These are phyloP conservation scores for Sarcocystis neurona DNA, from an alignment of 169 alveolate species.

Conservation along the genomic window DNA sequence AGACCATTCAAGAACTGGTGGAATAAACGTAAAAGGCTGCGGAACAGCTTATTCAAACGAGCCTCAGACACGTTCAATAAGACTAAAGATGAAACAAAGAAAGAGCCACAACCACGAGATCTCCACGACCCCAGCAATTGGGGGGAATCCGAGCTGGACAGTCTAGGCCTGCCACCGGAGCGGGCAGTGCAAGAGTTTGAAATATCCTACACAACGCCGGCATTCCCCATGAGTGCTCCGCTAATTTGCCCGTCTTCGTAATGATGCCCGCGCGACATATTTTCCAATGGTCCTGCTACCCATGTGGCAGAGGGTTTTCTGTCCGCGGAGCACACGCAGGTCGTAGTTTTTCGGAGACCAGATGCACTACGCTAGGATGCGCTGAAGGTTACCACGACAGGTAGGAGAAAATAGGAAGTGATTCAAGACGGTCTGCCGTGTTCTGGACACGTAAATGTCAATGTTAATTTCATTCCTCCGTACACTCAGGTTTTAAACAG, in stretches of 20 bases:
- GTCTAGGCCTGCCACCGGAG: constrained; percentile 37
- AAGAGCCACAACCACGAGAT: neutral
- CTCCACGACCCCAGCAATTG: neutral
- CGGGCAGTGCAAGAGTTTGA: neutral
- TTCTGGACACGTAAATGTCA: too few relatives aligned
- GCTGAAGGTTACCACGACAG: too few relatives aligned
- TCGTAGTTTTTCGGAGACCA: too few relatives aligned
- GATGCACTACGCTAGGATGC: too few relatives aligned
- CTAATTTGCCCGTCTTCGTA: constrained; percentile 4
- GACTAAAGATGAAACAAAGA: neutral
- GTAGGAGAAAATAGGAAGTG: too few relatives aligned
- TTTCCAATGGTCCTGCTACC: too few relatives aligned
- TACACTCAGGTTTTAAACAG: too few relatives aligned
- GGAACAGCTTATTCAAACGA: neutral
- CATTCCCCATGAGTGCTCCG: constrained; percentile 43
- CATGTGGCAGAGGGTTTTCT: too few relatives aligned
- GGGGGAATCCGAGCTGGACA: constrained; percentile 25
- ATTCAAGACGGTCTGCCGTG: too few relatives aligned
- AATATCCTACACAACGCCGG: neutral
- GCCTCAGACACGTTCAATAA: constrained; percentile 24
- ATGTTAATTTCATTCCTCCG: too few relatives aligned
- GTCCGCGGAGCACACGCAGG: too few relatives aligned
- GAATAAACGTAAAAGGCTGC: constrained; percentile 20
- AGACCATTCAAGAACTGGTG: constrained; percentile 52
- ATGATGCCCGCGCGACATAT: neutral